Base-by-base conservation (phyloP, 1,139 yeast genomes). In the Debaryomyces nepalensis region DNA sequence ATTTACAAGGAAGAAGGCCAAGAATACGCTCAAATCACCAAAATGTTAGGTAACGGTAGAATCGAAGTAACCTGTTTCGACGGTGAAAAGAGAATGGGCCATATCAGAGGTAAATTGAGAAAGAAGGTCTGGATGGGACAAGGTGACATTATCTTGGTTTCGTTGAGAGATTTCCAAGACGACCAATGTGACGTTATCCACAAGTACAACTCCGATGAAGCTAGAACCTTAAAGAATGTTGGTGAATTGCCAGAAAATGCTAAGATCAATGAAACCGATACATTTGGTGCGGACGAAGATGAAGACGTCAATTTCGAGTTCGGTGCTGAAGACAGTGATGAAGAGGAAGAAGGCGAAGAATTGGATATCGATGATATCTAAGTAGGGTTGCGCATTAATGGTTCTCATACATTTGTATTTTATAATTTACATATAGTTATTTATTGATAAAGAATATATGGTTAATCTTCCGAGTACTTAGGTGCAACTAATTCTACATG, bases 71-170 rank as follows among this genome's bases (percentile, higher is more conserved):
- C 82, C 42, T 95, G 99, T 72, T 95, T 93, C 61, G 99, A 95
- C 63, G 97, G 96, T 52, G 75, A 77, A 55, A 89, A 84, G 65
- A 84, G 99, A 75, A 81, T 89, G 81, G 98, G 96, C 14, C 99
- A 93, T 65, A 95, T 95, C 61, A 87, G 99, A 78, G 99, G 99
- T 57, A 95, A 95, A 68, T 81, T 95, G 75, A 87, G 99, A 80
- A 95, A 95, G 84, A 93, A 93, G 82, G 98, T 91, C 49, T 95
- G 99, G 99, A 91, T 95, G 89, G 87, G 89, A 35, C 98, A 90
- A 70, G 99, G 99, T 72, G 99, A 95, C 64, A 95, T 95, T 57
- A 90, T 95, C 54, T 76, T 95, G 61, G 93, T 93, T 37, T 90
- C 97, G 5, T 81, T 95, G 61, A 89, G 99, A 79, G 99, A 95